phyloP scores from a whole-genome alignment of 1,284 basidiomycete species.

The Ceratobasidium sp. region DNA sequence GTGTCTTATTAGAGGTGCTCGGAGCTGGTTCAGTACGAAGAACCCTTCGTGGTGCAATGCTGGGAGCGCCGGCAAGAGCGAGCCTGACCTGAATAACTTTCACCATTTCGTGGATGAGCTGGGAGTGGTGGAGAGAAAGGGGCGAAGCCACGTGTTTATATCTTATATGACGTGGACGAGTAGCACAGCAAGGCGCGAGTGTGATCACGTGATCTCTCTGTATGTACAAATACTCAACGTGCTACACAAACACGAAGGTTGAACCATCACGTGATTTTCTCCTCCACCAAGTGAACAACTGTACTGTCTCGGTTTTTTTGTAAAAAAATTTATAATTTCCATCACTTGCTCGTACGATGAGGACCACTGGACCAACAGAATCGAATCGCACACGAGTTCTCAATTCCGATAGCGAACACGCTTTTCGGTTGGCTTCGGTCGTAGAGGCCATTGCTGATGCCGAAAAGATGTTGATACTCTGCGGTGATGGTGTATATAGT shows the following conservation, averaged over 20 bases:
- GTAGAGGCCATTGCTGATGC: slow-evolving; percentile 1
- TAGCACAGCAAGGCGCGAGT: too few species aligned
- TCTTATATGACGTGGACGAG: too few species aligned
- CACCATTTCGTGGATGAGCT: neutral
- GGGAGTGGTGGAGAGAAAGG: too few species aligned
- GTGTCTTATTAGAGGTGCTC: neutral
- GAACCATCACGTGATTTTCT: too few species aligned
- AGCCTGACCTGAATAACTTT: neutral
- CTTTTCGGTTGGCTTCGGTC: neutral
- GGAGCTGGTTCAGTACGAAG: neutral
- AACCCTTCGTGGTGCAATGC: neutral
- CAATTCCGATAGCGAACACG: neutral
- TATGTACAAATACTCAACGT: too few species aligned
- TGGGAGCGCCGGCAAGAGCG: neutral
- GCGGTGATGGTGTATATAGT: neutral
- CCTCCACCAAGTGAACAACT: too few species aligned
- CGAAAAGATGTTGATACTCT: neutral
- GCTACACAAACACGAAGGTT: too few species aligned
- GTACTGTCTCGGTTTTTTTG: too few species aligned
- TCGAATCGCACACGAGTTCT: neutral
- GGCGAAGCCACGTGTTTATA: too few species aligned
- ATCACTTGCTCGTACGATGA: neutral
- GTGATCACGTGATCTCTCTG: too few species aligned
- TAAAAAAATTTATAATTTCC: too few species aligned
- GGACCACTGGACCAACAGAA: neutral